Evolutionary conservation across 139 green algal genomes (phyloP).

Genomic region (Desmodesmus armatus): DNA sequence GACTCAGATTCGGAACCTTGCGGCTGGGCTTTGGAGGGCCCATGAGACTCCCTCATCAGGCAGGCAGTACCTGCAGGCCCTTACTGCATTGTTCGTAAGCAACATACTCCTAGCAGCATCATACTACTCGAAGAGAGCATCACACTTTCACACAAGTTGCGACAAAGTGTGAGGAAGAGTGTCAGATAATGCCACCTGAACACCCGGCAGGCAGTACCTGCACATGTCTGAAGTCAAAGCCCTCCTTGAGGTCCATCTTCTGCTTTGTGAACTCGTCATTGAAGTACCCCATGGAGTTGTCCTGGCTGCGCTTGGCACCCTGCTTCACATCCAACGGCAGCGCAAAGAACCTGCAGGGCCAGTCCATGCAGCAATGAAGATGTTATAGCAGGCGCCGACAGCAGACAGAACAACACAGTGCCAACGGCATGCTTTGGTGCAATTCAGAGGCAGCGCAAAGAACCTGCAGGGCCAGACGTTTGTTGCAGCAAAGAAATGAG

Average conservation of each 20-base stretch:
- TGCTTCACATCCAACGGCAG: conserved; percentile 30
- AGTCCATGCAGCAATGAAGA: conserved; percentile 1
- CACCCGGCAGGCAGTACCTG: no score
- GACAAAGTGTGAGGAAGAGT: no score
- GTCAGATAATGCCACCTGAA: neutral
- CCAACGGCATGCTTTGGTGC: neutral
- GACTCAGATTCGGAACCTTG: no score
- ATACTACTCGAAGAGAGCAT: no score
- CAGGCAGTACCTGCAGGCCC: no score
- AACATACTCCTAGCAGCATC: no score
- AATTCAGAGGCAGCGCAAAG: conserved; percentile 15
- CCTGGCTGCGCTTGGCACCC: conserved; percentile 25
- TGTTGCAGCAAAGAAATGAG: neutral
- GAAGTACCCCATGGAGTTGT: conserved; percentile 43
- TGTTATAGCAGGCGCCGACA: neutral
- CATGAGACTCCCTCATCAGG: no score
- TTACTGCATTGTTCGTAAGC: no score
- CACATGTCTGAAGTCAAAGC: conserved; percentile 31
- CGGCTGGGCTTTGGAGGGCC: no score
- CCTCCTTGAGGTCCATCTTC: conserved; percentile 61
- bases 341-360: conserved; percentile 36
- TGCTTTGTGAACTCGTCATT: conserved; percentile 67
- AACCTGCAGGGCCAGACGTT: conserved; percentile 31
- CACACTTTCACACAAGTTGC: no score
- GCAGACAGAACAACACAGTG: neutral